Conservation (phyloP, 1,139 yeast species). For the Pichia sp. region DNA sequence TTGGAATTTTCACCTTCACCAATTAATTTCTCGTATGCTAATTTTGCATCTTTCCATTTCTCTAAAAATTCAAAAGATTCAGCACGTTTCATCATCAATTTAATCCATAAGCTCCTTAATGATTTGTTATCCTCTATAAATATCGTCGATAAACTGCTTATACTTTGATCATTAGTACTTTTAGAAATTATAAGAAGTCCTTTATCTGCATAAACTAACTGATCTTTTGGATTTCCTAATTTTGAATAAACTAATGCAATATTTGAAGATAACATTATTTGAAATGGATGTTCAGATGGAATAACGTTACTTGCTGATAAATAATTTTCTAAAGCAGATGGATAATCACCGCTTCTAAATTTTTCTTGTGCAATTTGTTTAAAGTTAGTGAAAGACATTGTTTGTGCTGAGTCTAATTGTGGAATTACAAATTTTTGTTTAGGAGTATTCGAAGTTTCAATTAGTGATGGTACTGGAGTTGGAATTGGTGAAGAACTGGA, state of each 20-base stretch:
- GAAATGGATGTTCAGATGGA: constrained; percentile 60
- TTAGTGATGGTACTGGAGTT: constrained; percentile 2
- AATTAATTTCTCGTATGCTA: constrained; percentile 54
- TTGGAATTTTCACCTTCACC: constrained; percentile 63
- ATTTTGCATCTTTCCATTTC: constrained; percentile 56
- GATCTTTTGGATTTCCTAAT: constrained; percentile 66
- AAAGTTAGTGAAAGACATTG: constrained; percentile 7
- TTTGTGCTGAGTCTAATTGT: constrained; percentile 11
- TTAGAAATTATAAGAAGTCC: constrained; percentile 53
- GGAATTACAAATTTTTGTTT: constrained; percentile 21
- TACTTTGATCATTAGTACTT: constrained; percentile 16
- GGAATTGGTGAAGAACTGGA: neutral
- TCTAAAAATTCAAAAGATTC: constrained; percentile 82
- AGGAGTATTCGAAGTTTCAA: constrained; percentile 3
- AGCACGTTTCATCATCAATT: constrained; percentile 64
- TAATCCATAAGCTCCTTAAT: constrained; percentile 66
- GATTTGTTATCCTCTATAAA: constrained; percentile 48
- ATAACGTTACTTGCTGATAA: constrained; percentile 54
- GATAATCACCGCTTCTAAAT: constrained; percentile 78
- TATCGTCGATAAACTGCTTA: constrained; percentile 30
- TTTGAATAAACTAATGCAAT: constrained; percentile 65
- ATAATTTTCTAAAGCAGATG: constrained; percentile 57
- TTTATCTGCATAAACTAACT: constrained; percentile 46
- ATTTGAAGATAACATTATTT: constrained; percentile 70
- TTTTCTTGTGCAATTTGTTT: constrained; percentile 31